Evolutionary conservation across 1,284 basidiomycete species (phyloP), one percentile per base, ranked within the genome.

Genomic region (Microbotryum violaceum): DNA sequence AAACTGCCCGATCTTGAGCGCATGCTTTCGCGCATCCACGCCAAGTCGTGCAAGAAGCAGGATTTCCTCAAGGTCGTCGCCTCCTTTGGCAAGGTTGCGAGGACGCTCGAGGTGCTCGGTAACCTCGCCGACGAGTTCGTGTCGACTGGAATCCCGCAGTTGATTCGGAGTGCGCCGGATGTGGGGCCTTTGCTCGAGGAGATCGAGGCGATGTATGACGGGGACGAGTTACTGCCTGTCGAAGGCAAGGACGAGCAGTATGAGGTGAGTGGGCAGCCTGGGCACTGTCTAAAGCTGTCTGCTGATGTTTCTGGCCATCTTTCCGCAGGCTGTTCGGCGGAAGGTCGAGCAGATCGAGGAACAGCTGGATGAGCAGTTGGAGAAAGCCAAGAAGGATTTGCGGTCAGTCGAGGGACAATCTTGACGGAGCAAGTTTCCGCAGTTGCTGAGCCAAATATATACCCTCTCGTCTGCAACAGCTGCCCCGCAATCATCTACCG

Each of bases 1-100:
- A 84, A 86, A 21, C 76, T 96, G 14, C 91, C 92, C 10, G 93
- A 97, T 75, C 82, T 97, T 5, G 93, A 97, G 74, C 88, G 93
- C 31, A 84, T 94, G 61, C 85, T 97, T 6, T 91, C 90, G 9
- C 86, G 93, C 47, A 88, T 97, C 59, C 93, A 97, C 71, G 91
- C 92, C 7, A 89, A 87, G 71, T 89, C 85, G 58, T 89, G 89
- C 75, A 86, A 83, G 74, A 84, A 92, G 63, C 83, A 81, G 67
- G 90, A 94, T 70, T 97, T 97, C 73, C 74, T 87, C 67, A 87
- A 86, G 72, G 87, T 92, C 21, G 79, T 96, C 10, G 77, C 78
- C 51, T 81, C 86, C 4, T 94, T 96, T 75, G 82, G 81, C 68
- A 84, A 78, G 62, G 79, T 96, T 37, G 86, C 82, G 70, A 79